Percentiles rank a stretch among this genome's conserved stretches.
Conservation (phyloP, 164 flowering plant species). For the Cinnamomum micranthum region DNA sequence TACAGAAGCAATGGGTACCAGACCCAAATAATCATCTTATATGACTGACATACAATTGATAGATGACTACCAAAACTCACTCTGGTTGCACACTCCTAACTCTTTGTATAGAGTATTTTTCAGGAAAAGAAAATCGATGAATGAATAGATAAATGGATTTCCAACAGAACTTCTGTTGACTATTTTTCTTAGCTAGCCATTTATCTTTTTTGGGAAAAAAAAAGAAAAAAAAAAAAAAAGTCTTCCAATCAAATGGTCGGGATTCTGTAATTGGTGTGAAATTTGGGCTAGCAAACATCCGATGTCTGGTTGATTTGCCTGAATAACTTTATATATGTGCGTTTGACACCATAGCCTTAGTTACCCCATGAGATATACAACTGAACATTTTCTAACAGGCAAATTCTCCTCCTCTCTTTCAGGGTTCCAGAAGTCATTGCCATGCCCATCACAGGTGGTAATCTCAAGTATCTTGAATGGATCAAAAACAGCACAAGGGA, state of each 20-base stretch:
- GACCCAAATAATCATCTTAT: background rate
- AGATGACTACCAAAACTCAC: background rate
- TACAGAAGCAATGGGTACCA: background rate
- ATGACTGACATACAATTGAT: background rate
- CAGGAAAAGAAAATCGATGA: too few relatives aligned
- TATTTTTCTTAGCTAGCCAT: background rate
- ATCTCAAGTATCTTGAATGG: constrained; percentile 13
- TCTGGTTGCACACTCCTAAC: background rate
- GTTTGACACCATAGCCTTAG: too few relatives aligned
- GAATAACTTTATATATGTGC: background rate
- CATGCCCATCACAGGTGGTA: constrained; percentile 13
- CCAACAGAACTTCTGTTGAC: background rate
- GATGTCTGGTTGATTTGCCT: background rate
- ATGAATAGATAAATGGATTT: background rate
- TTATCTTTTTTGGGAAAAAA: background rate
- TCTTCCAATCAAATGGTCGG: background rate
- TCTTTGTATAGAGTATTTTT: background rate
- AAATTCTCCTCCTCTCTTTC: background rate
- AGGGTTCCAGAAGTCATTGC: constrained; percentile 16
- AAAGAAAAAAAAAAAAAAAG: too few relatives aligned
- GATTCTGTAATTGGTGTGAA: background rate
- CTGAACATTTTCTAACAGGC: background rate
- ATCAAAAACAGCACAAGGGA: constrained; percentile 17
- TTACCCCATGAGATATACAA: background rate
- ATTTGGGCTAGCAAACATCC: too few relatives aligned